Percentiles rank a stretch among this genome's conserved stretches.
These are phyloP conservation scores for Quercus rubra DNA, from an alignment of 306 rosid genomes.

Conservation along the genomic window DNA sequence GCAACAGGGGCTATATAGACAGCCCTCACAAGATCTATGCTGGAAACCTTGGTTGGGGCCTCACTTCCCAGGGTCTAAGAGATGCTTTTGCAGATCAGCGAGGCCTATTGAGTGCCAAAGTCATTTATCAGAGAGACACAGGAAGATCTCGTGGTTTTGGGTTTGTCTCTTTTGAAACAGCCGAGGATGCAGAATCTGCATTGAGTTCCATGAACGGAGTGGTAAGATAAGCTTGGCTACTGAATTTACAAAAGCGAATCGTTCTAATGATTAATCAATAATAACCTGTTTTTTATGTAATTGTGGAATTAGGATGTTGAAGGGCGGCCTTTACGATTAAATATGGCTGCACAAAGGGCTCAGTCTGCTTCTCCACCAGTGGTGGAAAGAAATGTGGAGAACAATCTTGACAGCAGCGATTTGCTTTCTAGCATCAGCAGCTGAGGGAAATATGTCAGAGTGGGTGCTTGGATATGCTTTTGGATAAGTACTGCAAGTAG, in stretches of 20 bases:
- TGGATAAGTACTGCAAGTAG: not conserved
- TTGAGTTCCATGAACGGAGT: slow-evolving; percentile 68
- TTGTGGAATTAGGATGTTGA: slow-evolving; percentile 60
- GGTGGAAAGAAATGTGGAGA: slow-evolving; percentile 21
- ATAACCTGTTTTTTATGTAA: not conserved
- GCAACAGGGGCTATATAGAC: slow-evolving; percentile 60
- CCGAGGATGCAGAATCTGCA: slow-evolving; percentile 59
- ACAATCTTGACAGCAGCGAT: slow-evolving; percentile 39
- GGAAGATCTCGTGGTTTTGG: slow-evolving; percentile 91
- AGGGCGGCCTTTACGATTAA: slow-evolving; percentile 71
- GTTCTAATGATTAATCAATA: not conserved
- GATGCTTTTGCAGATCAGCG: slow-evolving; percentile 78
- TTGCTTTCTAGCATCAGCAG: slow-evolving; percentile 55
- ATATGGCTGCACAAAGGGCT: slow-evolving; percentile 46
- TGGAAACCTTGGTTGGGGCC: slow-evolving; percentile 88
- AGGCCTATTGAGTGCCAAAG: slow-evolving; percentile 81
- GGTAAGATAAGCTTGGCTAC: slow-evolving; percentile 47
- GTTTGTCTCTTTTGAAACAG: slow-evolving; percentile 73
- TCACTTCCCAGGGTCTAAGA: slow-evolving; percentile 68
- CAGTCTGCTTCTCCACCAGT: slow-evolving; percentile 31
- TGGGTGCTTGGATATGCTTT: not conserved
- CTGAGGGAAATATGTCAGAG: slow-evolving; percentile 21
- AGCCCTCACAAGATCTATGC: slow-evolving; percentile 89
- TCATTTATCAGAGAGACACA: slow-evolving; percentile 66
- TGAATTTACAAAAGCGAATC: slow-evolving; percentile 2